phyloP scores from a whole-genome alignment of 2,329 filamentous ascomycete species.

The Penicillium italicum region DNA sequence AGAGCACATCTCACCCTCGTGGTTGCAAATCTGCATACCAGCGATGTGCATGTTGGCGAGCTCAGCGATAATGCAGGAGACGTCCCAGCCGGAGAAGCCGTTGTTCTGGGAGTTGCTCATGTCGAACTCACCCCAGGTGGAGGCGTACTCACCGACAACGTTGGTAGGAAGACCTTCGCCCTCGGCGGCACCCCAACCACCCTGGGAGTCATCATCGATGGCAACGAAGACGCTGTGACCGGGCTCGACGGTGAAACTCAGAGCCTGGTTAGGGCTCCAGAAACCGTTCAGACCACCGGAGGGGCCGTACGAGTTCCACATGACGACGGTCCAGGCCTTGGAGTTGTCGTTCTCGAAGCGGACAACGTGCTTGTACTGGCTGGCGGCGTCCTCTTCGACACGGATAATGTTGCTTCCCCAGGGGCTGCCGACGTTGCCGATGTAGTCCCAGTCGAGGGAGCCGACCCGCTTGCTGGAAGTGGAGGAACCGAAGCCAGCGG shows the following conservation, averaged over 20 bases:
- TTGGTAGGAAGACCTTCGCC: conserved; percentile 28
- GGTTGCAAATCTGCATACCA: conserved; percentile 39
- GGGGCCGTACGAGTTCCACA: conserved; percentile 43
- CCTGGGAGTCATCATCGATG: conserved; percentile 37
- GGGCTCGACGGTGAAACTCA: conserved; percentile 31
- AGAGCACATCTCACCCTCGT: conserved; percentile 30
- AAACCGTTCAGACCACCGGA: conserved; percentile 31
- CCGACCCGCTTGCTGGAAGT: conserved; percentile 18
- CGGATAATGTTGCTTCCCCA: conserved; percentile 43
- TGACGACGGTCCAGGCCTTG: conserved; percentile 35
- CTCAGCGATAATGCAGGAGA: conserved; percentile 40
- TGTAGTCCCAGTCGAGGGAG: conserved; percentile 26
- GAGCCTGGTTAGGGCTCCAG: conserved; percentile 34
- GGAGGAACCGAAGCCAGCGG: conserved; percentile 33
- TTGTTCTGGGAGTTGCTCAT: conserved; percentile 34
- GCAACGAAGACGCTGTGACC: conserved; percentile 37
- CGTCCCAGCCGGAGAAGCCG: conserved; percentile 39
- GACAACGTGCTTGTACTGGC: conserved; percentile 37
- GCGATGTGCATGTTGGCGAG: conserved; percentile 26
- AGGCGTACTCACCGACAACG: conserved; percentile 31
- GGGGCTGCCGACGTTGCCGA: conserved; percentile 37
- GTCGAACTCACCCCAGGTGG: conserved; percentile 43
- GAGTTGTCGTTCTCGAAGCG: conserved; percentile 31
- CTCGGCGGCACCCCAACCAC: conserved; percentile 35
- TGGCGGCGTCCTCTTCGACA: conserved; percentile 31